A percentile compares a stretch with the other conserved stretches of the same genome.
Conservation (phyloP, 306 rosid genomes). For the Casuarina cunninghamiana region DNA sequence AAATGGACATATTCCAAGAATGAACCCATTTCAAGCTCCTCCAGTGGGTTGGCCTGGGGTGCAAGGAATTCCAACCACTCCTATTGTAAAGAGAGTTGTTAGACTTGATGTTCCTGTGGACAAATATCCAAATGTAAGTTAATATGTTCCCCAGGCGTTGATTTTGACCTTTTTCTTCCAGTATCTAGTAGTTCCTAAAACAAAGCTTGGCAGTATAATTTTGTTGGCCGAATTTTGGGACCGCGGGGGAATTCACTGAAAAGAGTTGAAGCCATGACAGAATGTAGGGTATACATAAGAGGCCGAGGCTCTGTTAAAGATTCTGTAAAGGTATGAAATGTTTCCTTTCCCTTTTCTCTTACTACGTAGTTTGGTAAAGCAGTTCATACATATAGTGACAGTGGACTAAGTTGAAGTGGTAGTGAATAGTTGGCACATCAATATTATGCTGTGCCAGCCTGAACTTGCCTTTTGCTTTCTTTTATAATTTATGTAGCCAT, state of each 20-base stretch:
- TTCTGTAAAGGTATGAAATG: slow-evolving; percentile 62
- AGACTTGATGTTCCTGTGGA: slow-evolving; percentile 90
- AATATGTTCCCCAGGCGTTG: slow-evolving; percentile 12
- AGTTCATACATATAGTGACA: neutral
- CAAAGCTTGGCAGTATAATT: slow-evolving; percentile 73
- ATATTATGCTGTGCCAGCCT: neutral
- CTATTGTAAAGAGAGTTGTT: slow-evolving; percentile 72
- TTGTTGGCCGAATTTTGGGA: slow-evolving; percentile 92
- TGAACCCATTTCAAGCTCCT: slow-evolving; percentile 61
- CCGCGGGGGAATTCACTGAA: slow-evolving; percentile 94
- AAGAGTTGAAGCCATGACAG: slow-evolving; percentile 93
- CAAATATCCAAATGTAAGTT: slow-evolving; percentile 81
- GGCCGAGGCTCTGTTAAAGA: slow-evolving; percentile 93
- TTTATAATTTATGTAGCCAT: neutral
- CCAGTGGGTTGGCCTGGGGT: slow-evolving; percentile 70
- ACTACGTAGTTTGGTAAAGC: neutral
- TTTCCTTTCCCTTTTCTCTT: neutral
- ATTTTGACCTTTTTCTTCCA: slow-evolving; percentile 23
- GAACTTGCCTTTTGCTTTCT: neutral
- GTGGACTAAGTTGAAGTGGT: neutral
- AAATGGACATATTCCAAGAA: slow-evolving; percentile 57
- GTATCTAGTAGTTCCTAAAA: slow-evolving; percentile 30
- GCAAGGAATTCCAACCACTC: slow-evolving; percentile 72
- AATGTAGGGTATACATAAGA: slow-evolving; percentile 88
- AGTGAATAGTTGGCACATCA: neutral